Percentiles rank a stretch among this genome's conserved stretches.
Evolutionary conservation across 2,329 filamentous ascomycete species (phyloP).

Genomic region (Xylaria multiplex): DNA sequence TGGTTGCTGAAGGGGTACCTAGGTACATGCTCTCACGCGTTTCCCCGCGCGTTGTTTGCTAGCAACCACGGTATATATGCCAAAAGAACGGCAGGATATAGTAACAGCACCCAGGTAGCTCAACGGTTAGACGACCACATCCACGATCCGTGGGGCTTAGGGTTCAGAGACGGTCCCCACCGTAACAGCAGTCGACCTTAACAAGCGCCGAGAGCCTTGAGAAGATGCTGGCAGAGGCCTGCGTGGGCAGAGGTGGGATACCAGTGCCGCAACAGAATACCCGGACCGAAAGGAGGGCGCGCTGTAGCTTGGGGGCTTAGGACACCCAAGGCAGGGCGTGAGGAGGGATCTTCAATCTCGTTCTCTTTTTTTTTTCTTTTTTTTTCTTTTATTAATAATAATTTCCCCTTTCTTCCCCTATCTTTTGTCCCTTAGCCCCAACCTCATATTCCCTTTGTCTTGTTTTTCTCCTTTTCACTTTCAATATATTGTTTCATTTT

Average conservation of each 20-base stretch:
- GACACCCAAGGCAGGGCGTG: slow-evolving; percentile 11
- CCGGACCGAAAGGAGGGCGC: slow-evolving; percentile 24
- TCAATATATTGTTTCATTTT: no score
- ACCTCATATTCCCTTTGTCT: no score
- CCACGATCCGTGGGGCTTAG: slow-evolving; percentile 11
- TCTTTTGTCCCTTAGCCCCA: no score
- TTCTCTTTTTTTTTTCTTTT: neutral
- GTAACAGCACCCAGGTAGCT: slow-evolving; percentile 15
- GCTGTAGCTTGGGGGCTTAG: slow-evolving; percentile 18
- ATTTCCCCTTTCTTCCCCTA: no score
- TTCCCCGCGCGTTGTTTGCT: no score
- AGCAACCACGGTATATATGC: no score
- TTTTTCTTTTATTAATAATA: no score
- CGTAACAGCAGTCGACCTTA: slow-evolving; percentile 7
- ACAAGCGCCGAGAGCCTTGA: slow-evolving; percentile 7
- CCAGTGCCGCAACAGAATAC: slow-evolving; percentile 11
- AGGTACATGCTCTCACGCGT: neutral
- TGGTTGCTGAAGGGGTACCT: neutral
- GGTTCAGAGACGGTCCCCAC: slow-evolving; percentile 20
- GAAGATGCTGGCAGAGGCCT: slow-evolving; percentile 12
- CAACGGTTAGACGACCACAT: slow-evolving; percentile 10
- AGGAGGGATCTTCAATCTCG: no score
- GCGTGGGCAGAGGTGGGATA: slow-evolving; percentile 11
- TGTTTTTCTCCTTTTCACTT: no score
- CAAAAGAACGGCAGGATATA: neutral